Evolutionary conservation across 2,329 filamentous ascomycete genomes (phyloP), one percentile per base, ranked within the genome.

Genomic region (Paecilomyces sp.): DNA sequence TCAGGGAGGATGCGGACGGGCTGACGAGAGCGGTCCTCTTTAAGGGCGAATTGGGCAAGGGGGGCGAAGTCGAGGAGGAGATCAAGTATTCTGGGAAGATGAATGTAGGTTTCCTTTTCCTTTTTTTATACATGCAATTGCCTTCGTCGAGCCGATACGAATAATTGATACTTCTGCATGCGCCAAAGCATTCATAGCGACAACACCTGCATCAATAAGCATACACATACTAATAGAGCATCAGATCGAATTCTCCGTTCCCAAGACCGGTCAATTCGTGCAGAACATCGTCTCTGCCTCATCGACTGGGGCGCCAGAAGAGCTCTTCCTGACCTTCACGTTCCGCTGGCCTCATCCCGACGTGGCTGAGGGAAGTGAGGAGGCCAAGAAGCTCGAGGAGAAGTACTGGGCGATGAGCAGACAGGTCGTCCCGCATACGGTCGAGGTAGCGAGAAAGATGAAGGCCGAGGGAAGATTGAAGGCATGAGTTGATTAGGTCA

Each of bases 311-410:
- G 64, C 73, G 13, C 68, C 67, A 13, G 61, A 65, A 8, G 75
- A 77, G 55, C 64, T 77, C 57, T 64, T 74, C 36, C 75, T 82
- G 74, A 81, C 77, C 12, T 82, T 79, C 61, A 74, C 72, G 24
- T 81, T 81, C 65, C 75, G 80, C 61, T 76, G 75, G 66, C 64
- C 66, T 18, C 63, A 74, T 54, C 71, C 72, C 1, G 61, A 75
- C 52, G 61, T 79, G 2, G 55, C 71, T 33, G 70, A 71, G 53
- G 74, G 71, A 1, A 73, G 68, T 33, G 68, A 71, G 13, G 74
- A 76, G 68, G 64, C 66, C 13, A 66, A 67, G 58, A 61, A 70
- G 61, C 60, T 72, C 58, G 55, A 58, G 15, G 62, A 68, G 59
- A 69, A 61, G 57, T 51, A 41, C 55, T 41, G 15, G n/a, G 67